Base-by-base conservation (phyloP, 1,284 basidiomycete genomes). In the Inonotus obliquus region DNA sequence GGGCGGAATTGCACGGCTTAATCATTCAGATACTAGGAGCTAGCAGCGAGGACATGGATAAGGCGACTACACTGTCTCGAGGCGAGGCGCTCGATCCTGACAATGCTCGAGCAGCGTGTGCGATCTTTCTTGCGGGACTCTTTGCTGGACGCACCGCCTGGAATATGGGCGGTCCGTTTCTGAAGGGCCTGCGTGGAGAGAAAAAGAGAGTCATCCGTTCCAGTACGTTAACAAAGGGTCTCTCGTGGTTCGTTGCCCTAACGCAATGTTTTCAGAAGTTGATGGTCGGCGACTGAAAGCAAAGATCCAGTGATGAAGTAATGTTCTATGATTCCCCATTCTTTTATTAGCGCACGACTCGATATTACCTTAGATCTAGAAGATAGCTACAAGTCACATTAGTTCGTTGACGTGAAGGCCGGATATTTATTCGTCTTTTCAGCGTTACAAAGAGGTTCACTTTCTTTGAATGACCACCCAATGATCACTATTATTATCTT, bases 91-190 rank as follows among this genome's bases (percentile, higher is more conserved):
- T 83, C 45, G 81, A 88, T 63, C 73, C 81, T 0, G 82, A 87
- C 67, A 77, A 76, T 1, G 89, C 88, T 3, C 76, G 87, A n/a
- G 85, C 87, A 6, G 76, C 83, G 37, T 89, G 87, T 69, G 85
- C 84, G 27, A 57, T 84, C 23, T 68, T 89, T 2, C 76, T 91
- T n/a, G 77, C 80, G 1, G 73, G 66, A 0, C 63, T 89, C 56
- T 90, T 91, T 64, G 70, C 77, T 2, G 77, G 77, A 25, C 76
- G 88, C 32, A 79, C 85, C 0, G 76, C 79, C 48, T 82, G 78
- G 74, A 87, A 81, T 62, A 88, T 84, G 72, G 80, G 73, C 0
- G 67, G 63, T 14, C 62, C 54, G 7, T 67, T 64, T 61, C 49
- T 58, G 62, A 63, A 62, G n/a, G 44, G 52, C 19, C 5, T 57